Evolutionary conservation across 2,329 filamentous ascomycete species (phyloP), one percentile per base, ranked within the genome.

Genomic region (Clonostachys sp.): DNA sequence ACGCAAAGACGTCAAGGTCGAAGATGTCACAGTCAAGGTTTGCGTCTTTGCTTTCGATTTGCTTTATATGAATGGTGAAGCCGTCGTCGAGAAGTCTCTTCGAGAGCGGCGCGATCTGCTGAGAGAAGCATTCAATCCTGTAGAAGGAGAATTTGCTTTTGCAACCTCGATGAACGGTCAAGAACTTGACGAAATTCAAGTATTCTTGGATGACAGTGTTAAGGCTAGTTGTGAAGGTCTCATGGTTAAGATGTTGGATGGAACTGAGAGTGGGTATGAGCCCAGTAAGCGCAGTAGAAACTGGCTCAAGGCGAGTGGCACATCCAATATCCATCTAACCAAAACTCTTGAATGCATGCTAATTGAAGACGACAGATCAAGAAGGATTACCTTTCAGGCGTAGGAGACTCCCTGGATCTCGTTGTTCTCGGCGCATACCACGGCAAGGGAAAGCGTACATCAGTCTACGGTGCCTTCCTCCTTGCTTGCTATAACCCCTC

Each of bases 201-300:
- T 77, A 2, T 87, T 99, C 58, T 77, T 99, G 3, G 94, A 99
- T 60, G 92, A 97, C 50, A 94, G 89, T 58, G 87, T 99, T 53
- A 96, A 96, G 66, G 89, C 91, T 3, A 95, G 90, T 0, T 99
- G 94, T 61, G 94, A 99, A 72, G 94, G 94, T 12, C 75, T 99
- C 46, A 99, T 99, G 94, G 94, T 99, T 13, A 99, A 99, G 74
- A 99, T 99, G 94, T 72, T 99, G 50, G 92, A 97, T 63, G 94
- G 92, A 1, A 74, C 81, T 7, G 92, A 96, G 67, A 95, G 89
- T 56, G 89, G 89, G 57, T 99, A 99, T 63, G 92, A 97, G 68
- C 94, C 94, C 17, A 95, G 89, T 60, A 96, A 95, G 65, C 86
- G 94, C 54, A 95, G 89, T 68, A 88, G 94, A 50, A 99, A 99